A percentile compares a stretch with the other conserved stretches of the same genome.
Evolutionary conservation across 2,329 filamentous ascomycete genomes (phyloP).

Genomic region (Cladosporium sp.): DNA sequence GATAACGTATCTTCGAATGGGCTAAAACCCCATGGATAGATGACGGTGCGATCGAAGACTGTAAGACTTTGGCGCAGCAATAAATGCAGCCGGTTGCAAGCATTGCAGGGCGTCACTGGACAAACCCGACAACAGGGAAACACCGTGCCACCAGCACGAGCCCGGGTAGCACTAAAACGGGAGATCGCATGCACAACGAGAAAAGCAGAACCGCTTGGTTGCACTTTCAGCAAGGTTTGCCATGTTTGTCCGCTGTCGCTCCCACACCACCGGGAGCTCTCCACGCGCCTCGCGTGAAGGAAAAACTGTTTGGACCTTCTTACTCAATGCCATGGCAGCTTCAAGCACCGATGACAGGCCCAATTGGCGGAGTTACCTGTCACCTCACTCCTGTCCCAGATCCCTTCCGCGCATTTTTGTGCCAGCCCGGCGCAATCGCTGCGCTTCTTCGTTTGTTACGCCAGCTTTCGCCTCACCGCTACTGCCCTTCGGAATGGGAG

Average conservation of each 20-base stretch:
- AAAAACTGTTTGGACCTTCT: background rate
- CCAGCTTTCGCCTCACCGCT: conserved; percentile 10
- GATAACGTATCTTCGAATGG: background rate
- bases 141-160: background rate
- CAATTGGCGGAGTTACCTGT: background rate
- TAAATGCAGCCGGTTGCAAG: background rate
- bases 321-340: background rate
- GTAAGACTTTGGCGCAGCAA: background rate
- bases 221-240: conserved; percentile 6
- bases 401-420: conserved; percentile 7
- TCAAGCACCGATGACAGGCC: background rate
- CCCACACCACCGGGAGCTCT: conserved; percentile 14
- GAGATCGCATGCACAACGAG: conserved; percentile 14
- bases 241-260: conserved; percentile 11
- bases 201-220: background rate
- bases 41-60: background rate
- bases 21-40: background rate
- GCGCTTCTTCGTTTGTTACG: background rate
- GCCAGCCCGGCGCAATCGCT: background rate
- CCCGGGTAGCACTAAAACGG: conserved; percentile 6
- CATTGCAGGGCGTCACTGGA: background rate
- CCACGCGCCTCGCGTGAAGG: conserved; percentile 9
- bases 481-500: conserved; percentile 8
- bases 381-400: background rate
- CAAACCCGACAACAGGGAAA: background rate